Percentiles rank a stretch among this genome's conserved stretches.
Conservation (phyloP, 2,329 filamentous ascomycete species). For the Cladosporium sp. region DNA sequence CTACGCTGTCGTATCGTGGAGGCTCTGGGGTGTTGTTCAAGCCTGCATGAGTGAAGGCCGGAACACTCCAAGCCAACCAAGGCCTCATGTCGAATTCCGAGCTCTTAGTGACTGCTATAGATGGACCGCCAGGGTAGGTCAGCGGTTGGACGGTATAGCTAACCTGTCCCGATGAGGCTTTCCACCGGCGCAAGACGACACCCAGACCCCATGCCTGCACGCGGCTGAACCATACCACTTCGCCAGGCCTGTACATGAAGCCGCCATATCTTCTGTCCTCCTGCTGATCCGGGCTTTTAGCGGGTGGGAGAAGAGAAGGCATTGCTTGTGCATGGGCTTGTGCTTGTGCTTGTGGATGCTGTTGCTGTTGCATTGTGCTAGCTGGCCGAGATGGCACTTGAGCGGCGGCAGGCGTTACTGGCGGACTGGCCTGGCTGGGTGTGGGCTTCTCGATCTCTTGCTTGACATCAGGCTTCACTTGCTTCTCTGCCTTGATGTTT, state of each 20-base stretch:
- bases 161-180: slow-evolving; percentile 15
- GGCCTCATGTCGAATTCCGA: slow-evolving; percentile 46
- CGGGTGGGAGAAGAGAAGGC: slow-evolving; percentile 33
- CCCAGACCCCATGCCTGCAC: slow-evolving; percentile 51
- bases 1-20: slow-evolving; percentile 44
- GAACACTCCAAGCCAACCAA: slow-evolving; percentile 56
- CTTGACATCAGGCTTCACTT: slow-evolving; percentile 19
- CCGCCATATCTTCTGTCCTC: slow-evolving; percentile 44
- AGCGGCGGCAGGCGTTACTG: background rate
- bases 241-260: slow-evolving; percentile 51
- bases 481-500: slow-evolving; percentile 18
- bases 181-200: slow-evolving; percentile 45
- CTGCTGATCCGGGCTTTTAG: slow-evolving; percentile 44
- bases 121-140: slow-evolving; percentile 29
- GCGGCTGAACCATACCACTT: slow-evolving; percentile 54
- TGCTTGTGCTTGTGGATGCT: slow-evolving; percentile 16
- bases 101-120: slow-evolving; percentile 38
- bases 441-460: background rate
- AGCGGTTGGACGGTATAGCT: slow-evolving; percentile 34
- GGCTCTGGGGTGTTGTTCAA: slow-evolving; percentile 37
- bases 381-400: slow-evolving; percentile 13
- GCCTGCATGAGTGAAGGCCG: slow-evolving; percentile 43
- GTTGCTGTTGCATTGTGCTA: slow-evolving; percentile 13
- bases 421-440: background rate
- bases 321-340: slow-evolving; percentile 15